Evolutionary conservation across 345 rosid species (phyloP).

Genomic region (Acer negundo): DNA sequence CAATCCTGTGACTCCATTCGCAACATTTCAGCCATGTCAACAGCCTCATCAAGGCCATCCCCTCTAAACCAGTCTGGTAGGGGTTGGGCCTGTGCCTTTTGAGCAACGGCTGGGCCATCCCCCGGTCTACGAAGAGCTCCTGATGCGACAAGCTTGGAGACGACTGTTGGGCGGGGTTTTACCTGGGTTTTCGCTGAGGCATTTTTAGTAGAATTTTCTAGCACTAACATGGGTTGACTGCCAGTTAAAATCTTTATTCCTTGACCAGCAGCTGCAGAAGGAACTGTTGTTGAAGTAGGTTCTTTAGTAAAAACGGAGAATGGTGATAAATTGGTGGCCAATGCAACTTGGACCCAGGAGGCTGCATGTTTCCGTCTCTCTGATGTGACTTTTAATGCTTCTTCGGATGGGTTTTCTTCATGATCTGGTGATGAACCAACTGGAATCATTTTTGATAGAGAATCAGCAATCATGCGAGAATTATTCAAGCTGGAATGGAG

Average conservation of each 20-base stretch:
- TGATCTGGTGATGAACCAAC: constrained; percentile 51
- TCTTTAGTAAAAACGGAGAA: constrained; percentile 72
- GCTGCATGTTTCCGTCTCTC: constrained; percentile 73
- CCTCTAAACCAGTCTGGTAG: constrained; percentile 79
- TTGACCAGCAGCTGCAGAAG: constrained; percentile 29
- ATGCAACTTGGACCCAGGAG: constrained; percentile 90
- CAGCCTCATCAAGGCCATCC: constrained; percentile 61
- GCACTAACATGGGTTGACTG: constrained; percentile 58
- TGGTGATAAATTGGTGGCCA: constrained; percentile 73
- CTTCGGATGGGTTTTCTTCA: constrained; percentile 65
- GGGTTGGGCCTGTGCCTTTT: constrained; percentile 52
- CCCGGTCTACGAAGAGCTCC: constrained; percentile 62
- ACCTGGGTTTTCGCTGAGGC: constrained; percentile 45
- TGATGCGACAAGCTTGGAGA: constrained; percentile 73
- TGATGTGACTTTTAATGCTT: constrained; percentile 55
- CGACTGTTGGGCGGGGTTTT: constrained; percentile 52
- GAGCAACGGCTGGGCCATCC: constrained; percentile 43
- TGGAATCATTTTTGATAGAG: constrained; percentile 52
- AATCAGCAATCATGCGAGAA: constrained; percentile 52
- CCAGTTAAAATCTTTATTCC: constrained; percentile 36
- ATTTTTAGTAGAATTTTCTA: constrained; percentile 53
- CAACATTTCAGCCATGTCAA: constrained; percentile 75
- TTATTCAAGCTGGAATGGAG: constrained; percentile 66
- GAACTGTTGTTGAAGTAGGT: constrained; percentile 20
- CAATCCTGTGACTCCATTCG: constrained; percentile 81